phyloP scores from a whole-genome alignment of 1,139 yeast genomes.

The Hyphopichia wangnamkhiaoensis region DNA sequence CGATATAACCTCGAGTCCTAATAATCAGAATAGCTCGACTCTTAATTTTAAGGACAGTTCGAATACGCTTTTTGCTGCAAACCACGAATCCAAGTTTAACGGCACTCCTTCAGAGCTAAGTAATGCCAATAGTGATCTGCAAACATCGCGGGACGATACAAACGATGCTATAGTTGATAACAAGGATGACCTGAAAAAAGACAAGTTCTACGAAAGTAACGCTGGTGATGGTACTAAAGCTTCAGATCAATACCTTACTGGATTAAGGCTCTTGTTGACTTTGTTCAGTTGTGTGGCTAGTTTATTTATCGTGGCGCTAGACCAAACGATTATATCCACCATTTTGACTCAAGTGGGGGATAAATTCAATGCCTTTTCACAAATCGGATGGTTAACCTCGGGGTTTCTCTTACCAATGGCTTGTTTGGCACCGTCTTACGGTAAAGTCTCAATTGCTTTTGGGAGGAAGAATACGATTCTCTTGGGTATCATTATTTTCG shows the following conservation, averaged over 20 bases:
- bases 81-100: background rate
- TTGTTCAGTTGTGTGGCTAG: conserved; percentile 47
- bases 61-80: conserved; percentile 1
- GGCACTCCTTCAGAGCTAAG: background rate
- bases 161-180: background rate
- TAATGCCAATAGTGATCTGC: background rate
- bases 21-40: background rate
- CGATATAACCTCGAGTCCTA: too few relatives aligned
- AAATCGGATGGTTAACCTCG: conserved; percentile 62
- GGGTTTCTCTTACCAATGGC: conserved; percentile 65
- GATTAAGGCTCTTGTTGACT: conserved; percentile 41
- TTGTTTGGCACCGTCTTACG: conserved; percentile 59
- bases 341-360: conserved; percentile 56
- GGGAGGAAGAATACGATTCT: conserved; percentile 59
- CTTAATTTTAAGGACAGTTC: background rate
- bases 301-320: conserved; percentile 64
- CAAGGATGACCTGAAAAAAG: background rate
- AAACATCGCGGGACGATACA: background rate
- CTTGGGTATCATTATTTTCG: conserved; percentile 55
- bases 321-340: conserved; percentile 67
- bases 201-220: conserved; percentile 38
- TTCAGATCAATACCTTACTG: conserved; percentile 49
- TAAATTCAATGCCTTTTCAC: conserved; percentile 53
- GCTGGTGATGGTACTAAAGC: conserved; percentile 62
- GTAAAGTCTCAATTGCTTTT: conserved; percentile 58